A percentile compares a stretch with the other conserved stretches of the same genome.
Evolutionary conservation across 2,329 filamentous ascomycete species (phyloP).

Genomic region (Venturiaceae sp.): DNA sequence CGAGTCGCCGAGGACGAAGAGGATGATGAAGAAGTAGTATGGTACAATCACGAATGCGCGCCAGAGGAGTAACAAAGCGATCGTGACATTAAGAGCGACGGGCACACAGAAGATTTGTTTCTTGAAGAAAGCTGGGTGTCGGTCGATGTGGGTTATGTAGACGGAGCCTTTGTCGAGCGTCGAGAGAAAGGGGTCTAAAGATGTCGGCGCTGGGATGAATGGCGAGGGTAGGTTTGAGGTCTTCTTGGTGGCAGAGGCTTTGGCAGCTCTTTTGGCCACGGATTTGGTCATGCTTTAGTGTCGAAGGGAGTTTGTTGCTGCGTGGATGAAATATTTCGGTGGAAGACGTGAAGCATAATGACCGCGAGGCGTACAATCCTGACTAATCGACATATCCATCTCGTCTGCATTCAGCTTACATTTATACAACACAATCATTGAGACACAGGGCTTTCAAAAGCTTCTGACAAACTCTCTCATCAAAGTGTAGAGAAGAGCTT

Average conservation of each 20-base stretch:
- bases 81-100: slow-evolving; percentile 61
- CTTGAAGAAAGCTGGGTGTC: slow-evolving; percentile 60
- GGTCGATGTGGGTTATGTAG: slow-evolving; percentile 80
- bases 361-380: too few relatives aligned
- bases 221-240: slow-evolving; percentile 43
- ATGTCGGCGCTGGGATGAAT: slow-evolving; percentile 56
- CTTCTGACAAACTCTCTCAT: too few relatives aligned
- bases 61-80: slow-evolving; percentile 55
- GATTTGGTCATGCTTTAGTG: slow-evolving; percentile 5
- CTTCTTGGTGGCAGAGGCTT: slow-evolving; percentile 12
- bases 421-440: too few relatives aligned
- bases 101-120: slow-evolving; percentile 75
- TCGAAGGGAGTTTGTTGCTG: too few relatives aligned
- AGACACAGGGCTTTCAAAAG: too few relatives aligned
- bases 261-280: background rate
- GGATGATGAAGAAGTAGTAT: slow-evolving; percentile 53
- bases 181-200: slow-evolving; percentile 56
- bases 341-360: too few relatives aligned
- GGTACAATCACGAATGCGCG: slow-evolving; percentile 61
- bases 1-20: slow-evolving; percentile 59
- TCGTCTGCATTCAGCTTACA: too few relatives aligned
- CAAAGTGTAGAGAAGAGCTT: too few relatives aligned
- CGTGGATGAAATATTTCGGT: too few relatives aligned
- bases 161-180: slow-evolving; percentile 59
- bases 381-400: too few relatives aligned